Conservation (phyloP, 2,329 filamentous ascomycete genomes). For the Tolypocladium cylindrosporum region DNA sequence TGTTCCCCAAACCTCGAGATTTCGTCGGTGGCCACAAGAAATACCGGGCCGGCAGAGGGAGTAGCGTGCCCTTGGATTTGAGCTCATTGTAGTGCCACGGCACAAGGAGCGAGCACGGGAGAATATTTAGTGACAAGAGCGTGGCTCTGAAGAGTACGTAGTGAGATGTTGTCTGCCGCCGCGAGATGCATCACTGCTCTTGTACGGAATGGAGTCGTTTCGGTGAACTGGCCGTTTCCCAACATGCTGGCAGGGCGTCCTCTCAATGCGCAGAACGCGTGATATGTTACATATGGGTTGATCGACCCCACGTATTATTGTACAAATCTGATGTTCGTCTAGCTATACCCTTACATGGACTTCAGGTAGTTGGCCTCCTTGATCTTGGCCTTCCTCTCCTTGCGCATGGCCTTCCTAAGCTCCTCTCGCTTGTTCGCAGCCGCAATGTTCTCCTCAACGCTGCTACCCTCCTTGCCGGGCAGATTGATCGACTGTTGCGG, state of each 20-base stretch:
- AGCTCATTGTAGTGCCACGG: slow-evolving; percentile 25
- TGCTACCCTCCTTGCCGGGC: slow-evolving; percentile 36
- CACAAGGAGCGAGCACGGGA: neutral
- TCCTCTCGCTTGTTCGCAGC: slow-evolving; percentile 46
- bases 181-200: neutral
- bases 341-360: slow-evolving; percentile 47
- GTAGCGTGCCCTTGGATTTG: slow-evolving; percentile 86
- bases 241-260: neutral
- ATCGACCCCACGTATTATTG: slow-evolving; percentile 11
- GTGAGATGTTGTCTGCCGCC: neutral
- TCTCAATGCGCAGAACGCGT: neutral
- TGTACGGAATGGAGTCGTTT: neutral
- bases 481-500: slow-evolving; percentile 73
- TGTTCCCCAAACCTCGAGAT: slow-evolving; percentile 75
- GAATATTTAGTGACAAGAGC: neutral
- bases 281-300: slow-evolving; percentile 16
- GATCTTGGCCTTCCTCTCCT: slow-evolving; percentile 64
- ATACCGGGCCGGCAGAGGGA: slow-evolving; percentile 85
- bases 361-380: slow-evolving; percentile 83
- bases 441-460: slow-evolving; percentile 32
- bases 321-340: slow-evolving; percentile 8
- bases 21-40: slow-evolving; percentile 65
- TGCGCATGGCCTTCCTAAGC: slow-evolving; percentile 61
- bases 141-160: neutral
- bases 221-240: neutral